Base-by-base conservation (phyloP, 768 basidiomycete species). In the Dentipellis fragilis region DNA sequence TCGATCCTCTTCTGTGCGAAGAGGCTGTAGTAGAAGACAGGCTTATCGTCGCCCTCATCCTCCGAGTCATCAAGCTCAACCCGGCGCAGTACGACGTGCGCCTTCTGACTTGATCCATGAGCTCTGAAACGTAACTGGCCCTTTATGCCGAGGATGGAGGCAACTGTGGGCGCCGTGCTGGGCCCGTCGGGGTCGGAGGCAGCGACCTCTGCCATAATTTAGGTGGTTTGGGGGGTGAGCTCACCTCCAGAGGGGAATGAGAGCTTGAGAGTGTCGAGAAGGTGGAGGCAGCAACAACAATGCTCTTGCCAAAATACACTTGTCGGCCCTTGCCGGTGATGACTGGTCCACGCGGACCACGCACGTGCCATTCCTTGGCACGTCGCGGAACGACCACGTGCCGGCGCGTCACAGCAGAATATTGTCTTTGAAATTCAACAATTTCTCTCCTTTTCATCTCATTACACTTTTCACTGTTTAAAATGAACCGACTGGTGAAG, bases 1-100 rank as follows among this genome's bases (percentile, higher is more conserved):
- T 81, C 81, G 65, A 87, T 81, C 58, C 80, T 71, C 71, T 87
- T 87, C 62, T 78, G 76, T 3, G 85, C 82, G 65, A 84, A 83
- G 11, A 87, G 70, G 64, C 75, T 79, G 64, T 84, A 87, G 66
- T 77, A 79, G 39, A 78, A 74, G 54, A 77, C 64, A 29, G 66
- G 63, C 17, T 61, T 54, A 19, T 67, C 66, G n/a, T 71, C 68
- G 10, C 65, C 74, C 52, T 73, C 74, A 52, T 75, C 75, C 54
- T 63, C 67, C 10, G 76, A 69, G 60, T 77, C 73, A 23, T 78
- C 77, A 17, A 71, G 54, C 58, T 74, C 74, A 59, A 83, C 83
- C 68, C 84, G 83, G 71, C 80, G 75, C 46, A 87, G 68, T 60
- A 86, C 71, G 60, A 84, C 75, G 68, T 87, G 85, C 23, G 85